Conservation (phyloP, 1,139 yeast genomes). For the Maudiozyma humilis region DNA sequence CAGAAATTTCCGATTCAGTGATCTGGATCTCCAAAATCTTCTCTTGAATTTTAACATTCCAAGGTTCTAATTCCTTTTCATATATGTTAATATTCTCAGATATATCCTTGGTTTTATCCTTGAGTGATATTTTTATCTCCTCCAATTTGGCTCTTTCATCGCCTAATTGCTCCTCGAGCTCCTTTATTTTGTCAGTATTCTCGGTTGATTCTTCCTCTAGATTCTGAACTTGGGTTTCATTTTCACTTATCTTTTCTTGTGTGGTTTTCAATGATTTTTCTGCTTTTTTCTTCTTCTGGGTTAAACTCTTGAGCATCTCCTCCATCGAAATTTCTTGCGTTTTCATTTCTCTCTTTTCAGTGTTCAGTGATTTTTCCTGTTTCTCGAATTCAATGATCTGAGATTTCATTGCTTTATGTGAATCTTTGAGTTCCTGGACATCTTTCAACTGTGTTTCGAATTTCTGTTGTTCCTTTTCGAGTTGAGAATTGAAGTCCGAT, state of each 20-base stretch:
- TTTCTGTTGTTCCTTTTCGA: conserved; percentile 42
- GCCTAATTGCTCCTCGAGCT: conserved; percentile 41
- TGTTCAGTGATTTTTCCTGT: conserved; percentile 7
- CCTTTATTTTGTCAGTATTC: conserved; percentile 34
- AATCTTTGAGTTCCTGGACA: conserved; percentile 31
- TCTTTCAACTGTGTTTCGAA: conserved; percentile 39
- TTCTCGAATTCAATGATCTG: conserved; percentile 25
- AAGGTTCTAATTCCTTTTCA: conserved; percentile 71
- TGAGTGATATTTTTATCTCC: conserved; percentile 55
- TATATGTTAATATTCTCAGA: conserved; percentile 36
- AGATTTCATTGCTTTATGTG: conserved; percentile 33
- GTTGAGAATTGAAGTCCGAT: conserved; percentile 36
- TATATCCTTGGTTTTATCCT: conserved; percentile 46
- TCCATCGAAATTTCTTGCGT: conserved; percentile 56
- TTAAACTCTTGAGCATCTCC: conserved; percentile 62
- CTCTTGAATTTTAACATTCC: conserved; percentile 61
- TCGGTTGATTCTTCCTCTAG: conserved; percentile 40
- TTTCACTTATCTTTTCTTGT: conserved; percentile 34
- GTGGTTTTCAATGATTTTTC: conserved; percentile 41
- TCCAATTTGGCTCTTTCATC: conserved; percentile 51
- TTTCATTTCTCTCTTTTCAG: conserved; percentile 29
- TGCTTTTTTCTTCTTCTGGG: conserved; percentile 52
- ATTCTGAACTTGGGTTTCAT: conserved; percentile 41
- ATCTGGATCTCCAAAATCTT: conserved; percentile 61
- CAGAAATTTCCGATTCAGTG: conserved; percentile 55